Evolutionary conservation across 306 rosid species (phyloP).

Genomic region (Sesbania bispinosa): DNA sequence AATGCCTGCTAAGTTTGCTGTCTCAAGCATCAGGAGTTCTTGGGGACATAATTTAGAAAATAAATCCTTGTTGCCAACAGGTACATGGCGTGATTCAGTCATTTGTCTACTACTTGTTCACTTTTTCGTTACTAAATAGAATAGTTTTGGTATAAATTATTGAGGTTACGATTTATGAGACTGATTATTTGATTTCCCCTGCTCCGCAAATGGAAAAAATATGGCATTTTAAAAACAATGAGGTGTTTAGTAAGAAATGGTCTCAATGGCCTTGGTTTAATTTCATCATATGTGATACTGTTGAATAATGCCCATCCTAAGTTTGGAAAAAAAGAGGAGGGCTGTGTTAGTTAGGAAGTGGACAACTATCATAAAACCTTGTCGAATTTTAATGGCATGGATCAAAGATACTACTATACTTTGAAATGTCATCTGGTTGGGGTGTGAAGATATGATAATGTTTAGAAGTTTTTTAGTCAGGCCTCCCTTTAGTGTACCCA

Average conservation of each 20-base stretch:
- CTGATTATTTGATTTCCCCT: neutral
- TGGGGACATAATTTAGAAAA: slow-evolving; percentile 35
- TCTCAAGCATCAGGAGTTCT: slow-evolving; percentile 39
- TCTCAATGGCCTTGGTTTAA: neutral
- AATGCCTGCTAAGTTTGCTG: slow-evolving; percentile 34
- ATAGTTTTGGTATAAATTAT: neutral
- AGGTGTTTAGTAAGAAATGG: neutral
- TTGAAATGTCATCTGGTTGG: neutral
- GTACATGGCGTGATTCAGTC: slow-evolving; percentile 15
- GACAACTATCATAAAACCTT: too few species aligned
- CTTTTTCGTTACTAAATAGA: neutral
- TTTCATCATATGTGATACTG: neutral
- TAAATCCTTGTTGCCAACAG: slow-evolving; percentile 34
- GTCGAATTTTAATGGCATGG: too few species aligned
- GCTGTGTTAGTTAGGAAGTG: too few species aligned
- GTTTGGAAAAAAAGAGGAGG: too few species aligned
- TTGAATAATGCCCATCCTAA: too few species aligned
- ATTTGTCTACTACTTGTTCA: neutral
- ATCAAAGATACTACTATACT: too few species aligned
- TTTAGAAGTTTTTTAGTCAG: neutral
- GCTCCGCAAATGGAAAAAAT: neutral
- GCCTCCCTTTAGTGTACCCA: neutral
- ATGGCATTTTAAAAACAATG: neutral
- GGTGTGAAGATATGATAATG: neutral
- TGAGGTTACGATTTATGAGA: neutral